phyloP scores from a whole-genome alignment of 331 rosid species.

The Cydonia oblonga region DNA sequence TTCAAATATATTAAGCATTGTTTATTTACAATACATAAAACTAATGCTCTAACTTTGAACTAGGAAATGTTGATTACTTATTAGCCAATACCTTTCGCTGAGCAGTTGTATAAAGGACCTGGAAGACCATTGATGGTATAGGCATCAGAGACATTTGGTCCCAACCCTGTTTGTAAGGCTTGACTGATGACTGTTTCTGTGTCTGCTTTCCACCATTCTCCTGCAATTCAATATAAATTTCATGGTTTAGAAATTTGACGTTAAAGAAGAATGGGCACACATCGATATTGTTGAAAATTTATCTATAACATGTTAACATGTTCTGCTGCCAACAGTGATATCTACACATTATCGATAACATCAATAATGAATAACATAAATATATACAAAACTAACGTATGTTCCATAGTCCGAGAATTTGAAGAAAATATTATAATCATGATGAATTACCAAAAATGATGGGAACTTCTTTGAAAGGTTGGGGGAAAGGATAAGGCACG shows the following conservation, averaged over 20 bases:
- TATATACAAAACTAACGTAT: no score
- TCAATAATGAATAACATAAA: no score
- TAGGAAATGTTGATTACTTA: neutral
- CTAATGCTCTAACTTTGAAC: neutral
- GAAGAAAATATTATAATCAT: neutral
- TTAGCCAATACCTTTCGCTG: conserved; percentile 33
- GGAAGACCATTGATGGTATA: conserved; percentile 77
- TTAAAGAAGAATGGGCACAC: neutral
- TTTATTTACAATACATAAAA: neutral
- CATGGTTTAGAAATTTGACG: neutral
- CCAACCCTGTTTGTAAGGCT: conserved; percentile 51
- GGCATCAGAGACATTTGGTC: conserved; percentile 72
- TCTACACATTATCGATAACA: neutral
- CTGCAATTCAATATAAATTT: conserved; percentile 21
- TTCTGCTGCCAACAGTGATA: neutral
- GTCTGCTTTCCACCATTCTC: conserved; percentile 84
- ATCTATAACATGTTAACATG: neutral
- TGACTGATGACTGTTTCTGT: conserved; percentile 57
- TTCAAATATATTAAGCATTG: neutral
- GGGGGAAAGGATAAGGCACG: conserved; percentile 56
- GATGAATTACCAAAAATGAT: conserved; percentile 42
- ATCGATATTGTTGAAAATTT: neutral
- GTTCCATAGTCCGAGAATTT: no score
- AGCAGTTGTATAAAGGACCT: conserved; percentile 46
- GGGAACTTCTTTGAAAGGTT: conserved; percentile 57